A percentile compares a stretch with the other conserved stretches of the same genome.
These are phyloP conservation scores for Dactylonectria estremocensis DNA, from an alignment of 2,329 filamentous ascomycete species.

Conservation along the genomic window DNA sequence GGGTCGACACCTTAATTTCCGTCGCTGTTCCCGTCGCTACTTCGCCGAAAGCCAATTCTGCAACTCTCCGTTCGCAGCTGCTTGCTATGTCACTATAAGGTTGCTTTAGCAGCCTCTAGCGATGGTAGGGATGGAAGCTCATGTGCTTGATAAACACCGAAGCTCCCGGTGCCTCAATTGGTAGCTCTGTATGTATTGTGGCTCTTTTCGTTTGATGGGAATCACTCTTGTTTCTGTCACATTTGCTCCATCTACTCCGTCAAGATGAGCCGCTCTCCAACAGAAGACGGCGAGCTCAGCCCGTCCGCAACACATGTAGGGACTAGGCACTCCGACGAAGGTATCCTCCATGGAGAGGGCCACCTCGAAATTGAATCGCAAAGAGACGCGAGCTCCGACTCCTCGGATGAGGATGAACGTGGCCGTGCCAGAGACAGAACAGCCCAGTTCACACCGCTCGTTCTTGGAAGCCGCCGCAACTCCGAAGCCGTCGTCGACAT, in stretches of 20 bases:
- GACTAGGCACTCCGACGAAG: neutral
- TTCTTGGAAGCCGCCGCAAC: neutral
- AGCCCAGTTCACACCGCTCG: neutral
- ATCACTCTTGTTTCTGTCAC: too few relatives aligned
- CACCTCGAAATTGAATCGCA: neutral
- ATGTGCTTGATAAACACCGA: neutral
- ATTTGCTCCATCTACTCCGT: neutral
- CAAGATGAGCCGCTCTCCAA: neutral
- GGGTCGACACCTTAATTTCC: neutral
- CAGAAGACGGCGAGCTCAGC: neutral
- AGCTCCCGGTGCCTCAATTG: neutral
- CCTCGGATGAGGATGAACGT: neutral
- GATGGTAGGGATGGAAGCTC: neutral
- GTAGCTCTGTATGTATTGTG: too few relatives aligned
- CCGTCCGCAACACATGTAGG: neutral
- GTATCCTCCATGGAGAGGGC: neutral
- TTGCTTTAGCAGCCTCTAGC: neutral
- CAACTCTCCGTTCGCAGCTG: neutral
- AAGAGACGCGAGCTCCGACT: neutral
- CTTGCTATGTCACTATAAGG: neutral
- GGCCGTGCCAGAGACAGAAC: neutral
- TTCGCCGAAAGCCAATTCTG: neutral
- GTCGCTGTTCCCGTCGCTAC: neutral
- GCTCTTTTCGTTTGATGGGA: neutral
- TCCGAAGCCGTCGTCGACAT: slow-evolving; percentile 48